phyloP scores from a whole-genome alignment of 306 rosid genomes.

The Citrullus amarus region DNA sequence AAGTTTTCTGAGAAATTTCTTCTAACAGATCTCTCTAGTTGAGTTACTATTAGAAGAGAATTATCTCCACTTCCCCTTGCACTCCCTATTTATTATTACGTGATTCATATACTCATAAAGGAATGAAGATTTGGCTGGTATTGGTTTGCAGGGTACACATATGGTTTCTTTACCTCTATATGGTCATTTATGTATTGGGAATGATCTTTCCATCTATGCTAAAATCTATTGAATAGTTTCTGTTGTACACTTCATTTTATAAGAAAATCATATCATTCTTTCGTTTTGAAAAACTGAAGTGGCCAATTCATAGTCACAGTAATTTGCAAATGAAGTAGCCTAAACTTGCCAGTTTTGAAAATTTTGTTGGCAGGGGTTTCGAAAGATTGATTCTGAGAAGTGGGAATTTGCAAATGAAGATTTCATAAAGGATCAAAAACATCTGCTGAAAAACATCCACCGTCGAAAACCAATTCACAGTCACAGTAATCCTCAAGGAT shows the following conservation, averaged over 20 bases:
- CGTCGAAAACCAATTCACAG: conserved; percentile 98
- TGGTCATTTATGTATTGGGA: neutral
- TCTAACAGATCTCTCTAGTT: neutral
- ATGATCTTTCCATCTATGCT: neutral
- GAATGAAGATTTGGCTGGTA: neutral
- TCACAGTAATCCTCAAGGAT: conserved; percentile 85
- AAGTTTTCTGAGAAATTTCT: neutral
- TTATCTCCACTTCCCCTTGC: neutral
- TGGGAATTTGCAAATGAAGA: conserved; percentile 99
- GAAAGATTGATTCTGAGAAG: conserved; percentile 76
- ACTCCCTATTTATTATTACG: neutral
- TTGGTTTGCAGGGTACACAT: neutral
- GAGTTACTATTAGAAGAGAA: neutral
- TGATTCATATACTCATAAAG: neutral
- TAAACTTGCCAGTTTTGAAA: neutral
- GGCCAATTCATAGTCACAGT: neutral
- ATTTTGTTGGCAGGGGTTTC: conserved; percentile 60
- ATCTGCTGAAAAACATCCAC: conserved; percentile 86
- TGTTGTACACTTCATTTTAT: neutral
- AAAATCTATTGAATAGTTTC: neutral
- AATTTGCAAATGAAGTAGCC: neutral
- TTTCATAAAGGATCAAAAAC: conserved; percentile 76
- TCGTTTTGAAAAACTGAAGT: neutral
- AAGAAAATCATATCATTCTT: neutral
- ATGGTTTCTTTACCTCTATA: neutral